These are phyloP conservation scores for Cyberlindnera meyerae DNA, from an alignment of 805 yeast genomes.

Conservation along the genomic window DNA sequence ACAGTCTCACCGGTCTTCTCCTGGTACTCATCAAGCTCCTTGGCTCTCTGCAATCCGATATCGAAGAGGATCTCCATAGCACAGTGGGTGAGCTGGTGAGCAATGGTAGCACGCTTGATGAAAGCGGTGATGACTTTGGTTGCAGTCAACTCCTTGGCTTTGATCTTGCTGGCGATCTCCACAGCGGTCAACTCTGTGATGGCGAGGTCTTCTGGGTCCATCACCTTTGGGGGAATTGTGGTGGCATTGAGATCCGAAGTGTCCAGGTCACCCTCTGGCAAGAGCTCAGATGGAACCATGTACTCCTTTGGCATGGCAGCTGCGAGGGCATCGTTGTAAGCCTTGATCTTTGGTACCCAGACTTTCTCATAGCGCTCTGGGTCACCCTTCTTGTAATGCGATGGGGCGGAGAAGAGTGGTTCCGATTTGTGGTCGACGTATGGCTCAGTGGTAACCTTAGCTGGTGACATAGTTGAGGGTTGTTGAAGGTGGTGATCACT, in stretches of 20 bases:
- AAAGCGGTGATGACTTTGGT: conserved; percentile 20
- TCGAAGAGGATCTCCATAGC: conserved; percentile 58
- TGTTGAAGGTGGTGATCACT: not conserved
- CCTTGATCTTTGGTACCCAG: conserved; percentile 25
- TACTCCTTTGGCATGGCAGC: conserved; percentile 23
- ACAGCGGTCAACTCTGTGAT: conserved; percentile 22
- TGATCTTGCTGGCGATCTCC: conserved; percentile 18
- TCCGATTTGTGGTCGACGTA: conserved; percentile 17
- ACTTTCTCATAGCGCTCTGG: conserved; percentile 14
- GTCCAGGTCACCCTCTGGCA: conserved; percentile 22
- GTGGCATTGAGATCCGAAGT: conserved; percentile 21
- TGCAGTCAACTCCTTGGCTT: conserved; percentile 18
- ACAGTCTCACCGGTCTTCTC: conserved; percentile 44
- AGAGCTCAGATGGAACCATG: conserved; percentile 16
- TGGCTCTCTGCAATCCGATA: conserved; percentile 55
- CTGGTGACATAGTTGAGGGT: conserved; percentile 7
- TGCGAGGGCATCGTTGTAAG: conserved; percentile 18
- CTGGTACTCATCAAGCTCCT: conserved; percentile 50
- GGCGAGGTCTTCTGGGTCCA: conserved; percentile 16
- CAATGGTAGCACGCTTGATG: conserved; percentile 48
- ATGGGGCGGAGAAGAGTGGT: conserved; percentile 11
- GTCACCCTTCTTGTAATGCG: conserved; percentile 14
- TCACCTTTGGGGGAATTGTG: conserved; percentile 17
- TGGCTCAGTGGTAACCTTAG: conserved; percentile 3
- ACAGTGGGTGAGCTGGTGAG: conserved; percentile 59